Evolutionary conservation across 331 rosid species (phyloP), one percentile per base, ranked within the genome.

Genomic region (Acacia concinna): DNA sequence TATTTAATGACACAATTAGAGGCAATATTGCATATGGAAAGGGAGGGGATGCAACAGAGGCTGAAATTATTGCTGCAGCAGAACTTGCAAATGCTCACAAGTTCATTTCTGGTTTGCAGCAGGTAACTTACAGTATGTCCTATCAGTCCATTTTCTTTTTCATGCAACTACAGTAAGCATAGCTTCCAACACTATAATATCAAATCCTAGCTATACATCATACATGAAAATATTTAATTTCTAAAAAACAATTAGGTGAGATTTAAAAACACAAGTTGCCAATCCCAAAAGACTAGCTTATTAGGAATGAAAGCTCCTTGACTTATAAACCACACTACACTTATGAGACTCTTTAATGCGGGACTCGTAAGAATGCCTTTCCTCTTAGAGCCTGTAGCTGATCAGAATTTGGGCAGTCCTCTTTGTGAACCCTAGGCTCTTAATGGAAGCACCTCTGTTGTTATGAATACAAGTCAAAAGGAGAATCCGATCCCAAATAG

Each of bases 21-120:
- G 86, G 85, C 85, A 90, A 90, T 57, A 86, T 87, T 62, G 85
- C 91, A 23, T 87, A 84, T 60, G 90, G 91, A 57, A 90, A 88
- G 71, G 84, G 84, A 32, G 89, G 85, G 0, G 37, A 57, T 18
- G 81, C 87, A 78, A 73, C 86, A 1, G 91, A 86, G 21, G 83
- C 86, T 59, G 94, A 90, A 81, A 82, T 86, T 43, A 68, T 87
- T 43, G 85, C 91, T 4, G 90, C 88, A 40, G 84, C 91, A 75
- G 87, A 87, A 80, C 77, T 84, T 28, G 91, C 93, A 52, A 89
- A 89, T 84, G 91, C 91, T 8, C 88, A 89, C 83, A 80, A 84
- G 57, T 89, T 89, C 78, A 80, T 89, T 67, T 79, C 89, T 67
- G 73, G 84, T 81, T 81, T 88, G 84, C 83, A 83, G 67, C 78